Percentiles rank a stretch among this genome's conserved stretches.
Conservation (phyloP, 2,329 filamentous ascomycete species). For the Ophiocordyceps camponoti-floridani region DNA sequence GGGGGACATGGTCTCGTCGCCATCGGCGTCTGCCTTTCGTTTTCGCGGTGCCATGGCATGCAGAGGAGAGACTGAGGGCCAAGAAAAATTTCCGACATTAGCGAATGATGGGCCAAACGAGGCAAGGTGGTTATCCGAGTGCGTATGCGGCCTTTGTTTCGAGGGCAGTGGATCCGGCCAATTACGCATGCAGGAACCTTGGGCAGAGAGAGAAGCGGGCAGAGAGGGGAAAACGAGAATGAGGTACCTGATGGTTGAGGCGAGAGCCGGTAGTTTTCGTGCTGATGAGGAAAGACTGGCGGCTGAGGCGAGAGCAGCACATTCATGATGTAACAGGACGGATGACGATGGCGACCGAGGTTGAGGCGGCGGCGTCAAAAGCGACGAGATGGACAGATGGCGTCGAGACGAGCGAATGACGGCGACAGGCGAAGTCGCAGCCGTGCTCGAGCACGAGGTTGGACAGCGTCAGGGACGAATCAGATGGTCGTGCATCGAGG, state of each 20-base stretch:
- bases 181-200: neutral
- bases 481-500: neutral
- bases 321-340: slow-evolving; percentile 30
- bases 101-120: no score
- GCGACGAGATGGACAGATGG: neutral
- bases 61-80: slow-evolving; percentile 21
- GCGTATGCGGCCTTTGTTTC: neutral
- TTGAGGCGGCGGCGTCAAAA: neutral
- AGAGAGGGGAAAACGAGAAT: neutral
- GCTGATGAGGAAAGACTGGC: slow-evolving; percentile 38
- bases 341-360: neutral
- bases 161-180: neutral
- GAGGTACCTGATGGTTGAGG: slow-evolving; percentile 37
- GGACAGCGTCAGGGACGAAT: neutral
- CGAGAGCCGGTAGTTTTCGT: slow-evolving; percentile 35
- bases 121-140: neutral
- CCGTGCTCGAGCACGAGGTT: neutral
- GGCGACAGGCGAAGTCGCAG: neutral
- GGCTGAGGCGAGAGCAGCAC: slow-evolving; percentile 43
- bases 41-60: slow-evolving; percentile 45
- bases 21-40: slow-evolving; percentile 70
- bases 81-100: neutral
- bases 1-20: slow-evolving; percentile 80
- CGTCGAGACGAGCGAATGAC: neutral
- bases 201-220: neutral